A percentile compares a stretch with the other conserved stretches of the same genome.
Conservation (phyloP, 2,329 filamentous ascomycete genomes). For the Thyridium curvatum region DNA sequence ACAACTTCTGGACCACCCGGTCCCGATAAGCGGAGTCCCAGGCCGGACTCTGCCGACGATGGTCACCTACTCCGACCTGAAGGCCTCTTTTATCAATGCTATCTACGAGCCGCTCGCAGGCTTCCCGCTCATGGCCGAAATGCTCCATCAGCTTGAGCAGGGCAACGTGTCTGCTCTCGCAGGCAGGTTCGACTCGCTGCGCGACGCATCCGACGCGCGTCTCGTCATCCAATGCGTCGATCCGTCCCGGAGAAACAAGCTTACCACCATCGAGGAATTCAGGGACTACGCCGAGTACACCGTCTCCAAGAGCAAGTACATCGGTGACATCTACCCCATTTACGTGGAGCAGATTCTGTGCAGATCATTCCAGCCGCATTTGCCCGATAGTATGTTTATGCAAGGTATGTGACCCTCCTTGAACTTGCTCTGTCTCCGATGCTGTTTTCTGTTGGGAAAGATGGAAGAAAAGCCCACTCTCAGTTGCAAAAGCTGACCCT, state of each 20-base stretch:
- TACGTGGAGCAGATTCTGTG: conserved; percentile 17
- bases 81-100: conserved; percentile 29
- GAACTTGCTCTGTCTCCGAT: no score
- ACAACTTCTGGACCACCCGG: conserved; percentile 29
- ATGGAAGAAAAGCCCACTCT: no score
- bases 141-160: conserved; percentile 35
- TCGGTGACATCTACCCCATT: conserved; percentile 21
- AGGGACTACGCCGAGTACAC: conserved; percentile 14
- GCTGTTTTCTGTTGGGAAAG: neutral
- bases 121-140: conserved; percentile 35
- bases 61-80: conserved; percentile 37
- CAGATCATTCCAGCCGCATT: conserved; percentile 4
- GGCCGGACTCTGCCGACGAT: conserved; percentile 31
- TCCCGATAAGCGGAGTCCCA: conserved; percentile 25
- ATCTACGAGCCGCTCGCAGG: conserved; percentile 32
- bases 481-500: conserved; percentile 8
- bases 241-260: conserved; percentile 19
- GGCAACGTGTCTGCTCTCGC: conserved; percentile 28
- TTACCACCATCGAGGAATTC: conserved; percentile 18
- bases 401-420: conserved; percentile 11
- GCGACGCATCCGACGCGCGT: conserved; percentile 10
- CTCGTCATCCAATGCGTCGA: conserved; percentile 19
- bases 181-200: conserved; percentile 10
- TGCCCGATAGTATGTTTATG: conserved; percentile 19
- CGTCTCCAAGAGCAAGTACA: conserved; percentile 20